Conservation (phyloP, 371 early-diverging fungal species). For the Cokeromyces recurvatus region DNA sequence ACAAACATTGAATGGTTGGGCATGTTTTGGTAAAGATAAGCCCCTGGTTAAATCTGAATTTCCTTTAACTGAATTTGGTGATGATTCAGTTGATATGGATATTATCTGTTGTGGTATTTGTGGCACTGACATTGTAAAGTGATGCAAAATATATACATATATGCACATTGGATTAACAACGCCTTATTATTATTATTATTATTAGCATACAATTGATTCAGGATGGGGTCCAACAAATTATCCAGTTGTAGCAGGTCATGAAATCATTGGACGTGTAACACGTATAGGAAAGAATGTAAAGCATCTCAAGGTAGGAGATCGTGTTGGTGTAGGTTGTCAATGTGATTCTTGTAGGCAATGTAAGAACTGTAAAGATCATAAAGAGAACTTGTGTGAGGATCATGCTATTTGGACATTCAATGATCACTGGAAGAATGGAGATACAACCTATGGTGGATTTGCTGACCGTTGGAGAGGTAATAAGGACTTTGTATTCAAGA, state of each 20-base stretch:
- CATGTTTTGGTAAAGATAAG: constrained; percentile 16
- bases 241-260: constrained; percentile 55
- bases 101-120: constrained; percentile 54
- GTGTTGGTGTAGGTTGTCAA: constrained; percentile 66
- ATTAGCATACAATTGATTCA: constrained; percentile 58
- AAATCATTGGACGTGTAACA: constrained; percentile 45
- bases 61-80: constrained; percentile 34
- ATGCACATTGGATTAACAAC: too few relatives aligned
- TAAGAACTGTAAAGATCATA: constrained; percentile 10
- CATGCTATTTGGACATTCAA: constrained; percentile 60
- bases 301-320: constrained; percentile 51
- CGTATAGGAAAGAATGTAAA: constrained; percentile 39
- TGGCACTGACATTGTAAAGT: constrained; percentile 44
- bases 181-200: too few relatives aligned
- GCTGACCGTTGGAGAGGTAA: constrained; percentile 40
- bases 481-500: constrained; percentile 52
- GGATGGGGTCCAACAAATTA: constrained; percentile 53
- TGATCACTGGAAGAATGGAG: constrained; percentile 46
- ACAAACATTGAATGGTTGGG: constrained; percentile 18
- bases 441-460: constrained; percentile 63
- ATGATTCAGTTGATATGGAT: constrained; percentile 48
- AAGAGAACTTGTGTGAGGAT: constrained; percentile 31
- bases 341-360: constrained; percentile 31
- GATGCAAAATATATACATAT: too few relatives aligned
- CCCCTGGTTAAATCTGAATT: constrained; percentile 6